phyloP scores from a whole-genome alignment of 2,329 filamentous ascomycete species.

The Ploettnerulaceae sp. region DNA sequence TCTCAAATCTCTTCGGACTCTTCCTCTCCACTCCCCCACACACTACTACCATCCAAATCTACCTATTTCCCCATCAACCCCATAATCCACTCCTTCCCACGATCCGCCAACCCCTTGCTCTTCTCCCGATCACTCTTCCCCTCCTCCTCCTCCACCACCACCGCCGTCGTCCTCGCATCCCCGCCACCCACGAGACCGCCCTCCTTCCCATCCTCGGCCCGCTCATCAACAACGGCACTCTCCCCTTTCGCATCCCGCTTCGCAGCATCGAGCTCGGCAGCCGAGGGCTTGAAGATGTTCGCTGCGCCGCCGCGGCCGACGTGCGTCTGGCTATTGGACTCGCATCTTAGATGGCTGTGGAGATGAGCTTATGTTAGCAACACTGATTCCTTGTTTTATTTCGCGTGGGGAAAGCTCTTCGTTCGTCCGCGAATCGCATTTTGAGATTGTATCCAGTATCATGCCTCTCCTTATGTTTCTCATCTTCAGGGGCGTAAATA shows the following conservation, averaged over 20 bases:
- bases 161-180: conserved; percentile 7
- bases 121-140: conserved; percentile 4
- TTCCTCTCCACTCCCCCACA: too few relatives aligned
- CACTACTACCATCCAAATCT: too few relatives aligned
- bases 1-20: too few relatives aligned
- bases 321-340: conserved; percentile 56
- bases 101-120: conserved; percentile 43
- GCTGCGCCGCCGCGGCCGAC: conserved; percentile 71
- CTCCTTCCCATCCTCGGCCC: conserved; percentile 13
- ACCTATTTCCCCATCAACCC: conserved; percentile 36
- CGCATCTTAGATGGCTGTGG: conserved; percentile 40
- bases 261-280: conserved; percentile 30
- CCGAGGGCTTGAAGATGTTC: conserved; percentile 55
- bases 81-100: conserved; percentile 47
- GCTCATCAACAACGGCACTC: conserved; percentile 27
- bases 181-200: conserved; percentile 22
- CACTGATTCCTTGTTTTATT: neutral
- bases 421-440: too few relatives aligned
- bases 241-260: conserved; percentile 27
- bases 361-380: neutral
- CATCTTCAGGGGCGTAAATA: neutral
- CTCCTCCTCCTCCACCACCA: neutral
- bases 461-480: too few relatives aligned
- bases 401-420: neutral
- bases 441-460: too few relatives aligned